phyloP scores from a whole-genome alignment of 2,329 filamentous ascomycete genomes.

The Phoma sp. region DNA sequence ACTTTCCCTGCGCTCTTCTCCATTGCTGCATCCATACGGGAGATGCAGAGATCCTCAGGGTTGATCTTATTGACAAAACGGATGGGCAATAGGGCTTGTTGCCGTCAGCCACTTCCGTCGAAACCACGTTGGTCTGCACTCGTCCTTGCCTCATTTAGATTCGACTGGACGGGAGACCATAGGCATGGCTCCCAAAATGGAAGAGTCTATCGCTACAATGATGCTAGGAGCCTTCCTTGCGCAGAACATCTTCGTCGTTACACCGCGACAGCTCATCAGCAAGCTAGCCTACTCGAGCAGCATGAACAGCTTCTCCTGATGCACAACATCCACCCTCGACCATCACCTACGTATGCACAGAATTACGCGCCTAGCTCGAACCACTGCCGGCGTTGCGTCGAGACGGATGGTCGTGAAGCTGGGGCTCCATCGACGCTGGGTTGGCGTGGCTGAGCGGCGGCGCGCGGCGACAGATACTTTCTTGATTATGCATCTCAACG shows the following conservation, averaged over 20 bases:
- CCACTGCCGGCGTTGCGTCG: background rate
- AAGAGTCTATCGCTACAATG: constrained; percentile 4
- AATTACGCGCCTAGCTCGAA: background rate
- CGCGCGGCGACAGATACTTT: constrained; percentile 30
- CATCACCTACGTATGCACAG: constrained; percentile 29
- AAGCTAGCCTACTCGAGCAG: constrained; percentile 13
- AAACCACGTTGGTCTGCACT: constrained; percentile 1
- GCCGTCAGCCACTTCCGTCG: constrained; percentile 24
- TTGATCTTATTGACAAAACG: constrained; percentile 2
- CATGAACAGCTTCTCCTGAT: constrained; percentile 15
- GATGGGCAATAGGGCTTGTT: constrained; percentile 7
- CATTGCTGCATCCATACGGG: constrained; percentile 6
- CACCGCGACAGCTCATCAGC: constrained; percentile 26
- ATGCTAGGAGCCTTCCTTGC: constrained; percentile 17
- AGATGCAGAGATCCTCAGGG: constrained; percentile 3
- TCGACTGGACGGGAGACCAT: background rate
- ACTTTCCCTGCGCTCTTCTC: constrained; percentile 36
- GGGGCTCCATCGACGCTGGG: constrained; percentile 25
- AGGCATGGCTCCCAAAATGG: constrained; percentile 3
- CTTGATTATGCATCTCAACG: constrained; percentile 12
- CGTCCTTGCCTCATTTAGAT: constrained; percentile 12
- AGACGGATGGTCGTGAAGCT: constrained; percentile 11
- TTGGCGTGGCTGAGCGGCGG: constrained; percentile 27
- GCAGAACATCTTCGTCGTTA: constrained; percentile 20
- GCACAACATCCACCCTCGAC: constrained; percentile 21